phyloP scores from a whole-genome alignment of 2,329 filamentous ascomycete genomes.

The Aspergillus eucalypticola region DNA sequence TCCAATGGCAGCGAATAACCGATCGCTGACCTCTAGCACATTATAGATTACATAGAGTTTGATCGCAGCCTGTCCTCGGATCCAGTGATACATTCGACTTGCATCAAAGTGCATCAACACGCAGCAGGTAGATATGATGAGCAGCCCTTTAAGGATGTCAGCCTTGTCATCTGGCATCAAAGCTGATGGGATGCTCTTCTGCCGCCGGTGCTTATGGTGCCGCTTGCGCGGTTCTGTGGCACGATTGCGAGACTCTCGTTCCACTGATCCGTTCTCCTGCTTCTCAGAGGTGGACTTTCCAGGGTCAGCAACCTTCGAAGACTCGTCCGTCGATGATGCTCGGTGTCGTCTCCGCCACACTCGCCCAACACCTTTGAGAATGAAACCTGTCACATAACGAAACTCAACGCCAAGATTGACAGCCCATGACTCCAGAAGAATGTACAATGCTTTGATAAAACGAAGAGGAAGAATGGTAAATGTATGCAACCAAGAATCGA shows the following conservation, averaged over 20 bases:
- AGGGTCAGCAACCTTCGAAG: constrained; percentile 20
- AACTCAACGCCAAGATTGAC: constrained; percentile 71
- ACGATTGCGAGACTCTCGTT: constrained; percentile 26
- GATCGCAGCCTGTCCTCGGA: constrained; percentile 92
- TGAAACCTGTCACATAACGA: constrained; percentile 70
- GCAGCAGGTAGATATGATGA: constrained; percentile 83
- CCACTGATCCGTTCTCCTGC: constrained; percentile 14
- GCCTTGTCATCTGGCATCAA: constrained; percentile 90
- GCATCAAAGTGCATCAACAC: constrained; percentile 90
- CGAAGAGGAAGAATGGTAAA: constrained; percentile 92
- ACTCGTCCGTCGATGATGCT: constrained; percentile 16
- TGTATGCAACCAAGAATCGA: constrained; percentile 95
- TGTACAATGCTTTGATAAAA: constrained; percentile 76
- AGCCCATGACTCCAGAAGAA: constrained; percentile 77
- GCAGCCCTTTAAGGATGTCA: constrained; percentile 83
- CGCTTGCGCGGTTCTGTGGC: constrained; percentile 26
- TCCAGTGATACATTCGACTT: constrained; percentile 96
- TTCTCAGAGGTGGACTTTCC: constrained; percentile 23
- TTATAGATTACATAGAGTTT: constrained; percentile 99
- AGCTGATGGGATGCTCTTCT: constrained; percentile 80
- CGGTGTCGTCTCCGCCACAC: constrained; percentile 66
- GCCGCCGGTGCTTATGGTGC: constrained; percentile 60
- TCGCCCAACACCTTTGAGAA: constrained; percentile 76
- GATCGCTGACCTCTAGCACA: constrained; percentile 85
- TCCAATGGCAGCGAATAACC: constrained; percentile 83